A percentile compares a stretch with the other conserved stretches of the same genome.
phyloP scores from a whole-genome alignment of 1,284 basidiomycete genomes.

The Rhodotorula sp. region DNA sequence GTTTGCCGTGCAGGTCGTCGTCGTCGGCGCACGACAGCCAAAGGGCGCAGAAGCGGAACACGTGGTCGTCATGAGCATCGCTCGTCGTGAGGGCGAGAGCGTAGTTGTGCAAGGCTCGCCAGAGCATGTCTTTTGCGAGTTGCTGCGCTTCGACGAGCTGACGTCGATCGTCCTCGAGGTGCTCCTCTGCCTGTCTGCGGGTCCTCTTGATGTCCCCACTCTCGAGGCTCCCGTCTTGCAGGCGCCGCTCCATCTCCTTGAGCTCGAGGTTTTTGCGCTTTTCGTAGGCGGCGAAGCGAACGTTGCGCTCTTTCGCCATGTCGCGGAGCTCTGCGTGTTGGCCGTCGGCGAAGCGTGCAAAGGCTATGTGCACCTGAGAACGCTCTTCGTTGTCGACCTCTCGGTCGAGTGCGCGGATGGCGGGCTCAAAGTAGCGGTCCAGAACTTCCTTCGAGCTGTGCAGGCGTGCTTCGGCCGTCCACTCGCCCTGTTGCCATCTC shows the following conservation, averaged over 20 bases:
- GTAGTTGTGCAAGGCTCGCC: slow-evolving; percentile 77
- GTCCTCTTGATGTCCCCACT: slow-evolving; percentile 17
- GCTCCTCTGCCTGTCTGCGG: slow-evolving; percentile 48
- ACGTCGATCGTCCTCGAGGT: slow-evolving; percentile 61
- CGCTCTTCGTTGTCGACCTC: slow-evolving; percentile 42
- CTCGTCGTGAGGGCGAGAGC: slow-evolving; percentile 67
- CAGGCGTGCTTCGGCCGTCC: slow-evolving; percentile 81
- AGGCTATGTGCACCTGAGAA: slow-evolving; percentile 74
- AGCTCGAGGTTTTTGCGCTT: slow-evolving; percentile 43
- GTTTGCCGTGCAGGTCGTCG: slow-evolving; percentile 54
- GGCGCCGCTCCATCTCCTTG: slow-evolving; percentile 49
- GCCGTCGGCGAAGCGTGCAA: slow-evolving; percentile 80
- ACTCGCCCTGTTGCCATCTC: slow-evolving; percentile 65
- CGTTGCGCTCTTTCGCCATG: slow-evolving; percentile 42
- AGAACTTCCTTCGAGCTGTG: slow-evolving; percentile 77
- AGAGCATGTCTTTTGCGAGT: slow-evolving; percentile 65
- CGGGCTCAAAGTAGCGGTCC: slow-evolving; percentile 65
- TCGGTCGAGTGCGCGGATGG: slow-evolving; percentile 50
- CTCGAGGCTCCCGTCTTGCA: slow-evolving; percentile 46
- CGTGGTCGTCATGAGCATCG: slow-evolving; percentile 68
- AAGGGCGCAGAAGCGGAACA: slow-evolving; percentile 79
- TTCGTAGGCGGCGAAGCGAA: slow-evolving; percentile 47
- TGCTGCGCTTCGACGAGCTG: slow-evolving; percentile 61
- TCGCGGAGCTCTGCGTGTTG: slow-evolving; percentile 64
- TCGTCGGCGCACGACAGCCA: slow-evolving; percentile 84